Evolutionary conservation across 148 eudicot species (phyloP).

Genomic region (Nepenthes mirabilis): DNA sequence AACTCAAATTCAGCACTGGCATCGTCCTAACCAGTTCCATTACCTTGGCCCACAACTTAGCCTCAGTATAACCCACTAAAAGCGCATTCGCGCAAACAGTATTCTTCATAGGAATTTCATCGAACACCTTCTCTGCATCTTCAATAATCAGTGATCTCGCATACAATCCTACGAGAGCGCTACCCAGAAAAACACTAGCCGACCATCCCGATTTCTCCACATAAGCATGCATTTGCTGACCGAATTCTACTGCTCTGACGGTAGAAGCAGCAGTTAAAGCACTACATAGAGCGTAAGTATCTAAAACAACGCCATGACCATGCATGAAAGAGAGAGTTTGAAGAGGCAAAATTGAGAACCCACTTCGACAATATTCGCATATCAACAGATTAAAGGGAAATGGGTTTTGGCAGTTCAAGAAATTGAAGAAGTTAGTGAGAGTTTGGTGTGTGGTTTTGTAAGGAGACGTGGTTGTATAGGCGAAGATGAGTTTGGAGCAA

Average conservation of each 20-base stretch:
- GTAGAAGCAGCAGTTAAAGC: constrained; percentile 35
- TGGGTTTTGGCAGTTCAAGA: constrained; percentile 24
- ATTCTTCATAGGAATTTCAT: constrained; percentile 49
- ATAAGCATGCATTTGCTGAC: constrained; percentile 34
- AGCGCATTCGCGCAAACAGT: constrained; percentile 56
- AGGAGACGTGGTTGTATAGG: constrained; percentile 4
- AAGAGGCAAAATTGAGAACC: constrained; percentile 26
- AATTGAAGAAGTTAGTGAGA: constrained; percentile 29
- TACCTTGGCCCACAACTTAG: constrained; percentile 48
- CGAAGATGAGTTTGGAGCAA: constrained; percentile 30
- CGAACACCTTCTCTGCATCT: constrained; percentile 46
- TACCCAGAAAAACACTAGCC: constrained; percentile 61
- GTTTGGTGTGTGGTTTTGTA: constrained; percentile 17
- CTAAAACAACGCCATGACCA: constrained; percentile 23
- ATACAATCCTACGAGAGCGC: constrained; percentile 57
- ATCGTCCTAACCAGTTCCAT: constrained; percentile 32
- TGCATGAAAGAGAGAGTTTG: constrained; percentile 43
- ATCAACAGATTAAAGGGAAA: constrained; percentile 40
- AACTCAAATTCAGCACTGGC: constrained; percentile 31
- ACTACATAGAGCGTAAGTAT: constrained; percentile 51
- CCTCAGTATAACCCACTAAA: constrained; percentile 48
- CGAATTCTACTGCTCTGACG: constrained; percentile 19
- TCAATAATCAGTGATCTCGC: constrained; percentile 24
- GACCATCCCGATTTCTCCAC: constrained; percentile 51
- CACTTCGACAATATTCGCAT: constrained; percentile 32